Base-by-base conservation (phyloP, 129 eudicot genomes). In the Centella asiatica region DNA sequence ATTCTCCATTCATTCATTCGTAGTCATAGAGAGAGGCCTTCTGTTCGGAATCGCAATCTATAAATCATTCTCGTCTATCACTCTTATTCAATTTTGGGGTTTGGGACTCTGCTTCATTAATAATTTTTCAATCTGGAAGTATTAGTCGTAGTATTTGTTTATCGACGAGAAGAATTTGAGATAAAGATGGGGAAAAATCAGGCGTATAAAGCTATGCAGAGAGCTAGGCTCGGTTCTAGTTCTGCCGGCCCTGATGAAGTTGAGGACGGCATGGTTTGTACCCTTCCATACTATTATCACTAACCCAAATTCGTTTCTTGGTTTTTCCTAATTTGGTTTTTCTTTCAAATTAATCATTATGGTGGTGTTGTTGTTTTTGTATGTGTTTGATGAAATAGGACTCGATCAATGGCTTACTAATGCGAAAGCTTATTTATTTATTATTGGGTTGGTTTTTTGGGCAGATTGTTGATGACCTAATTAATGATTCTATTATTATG, bases 181-280 rank as follows among this genome's bases (percentile, higher is more conserved):
- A 39, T 8, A 20, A 66, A 15, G 66, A 90, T 90, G 97, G 97
- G 97, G 69, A 90, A 90, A 69, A 90, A 90, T 84, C 95, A 86
- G 69, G 93, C 95, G 15, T 90, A 90, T 85, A 90, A 90, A 64
- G 94, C 97, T 76, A 90, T 90, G 97, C 97, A 90, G 76, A 75
- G 97, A 83, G 73, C 95, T 9, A 76, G 94, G 83, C 66, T 84
- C 57, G 97, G 95, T 13, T 76, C 94, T 2, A 75, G 84, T 71
- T 75, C 87, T 1, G 97, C 56, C 40, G 95, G 73, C 25, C 95
- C 85, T 5, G 95, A 90, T 2, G 97, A 90, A 72, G 80, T 86
- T 15, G 90, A 90, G 36, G 97, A 90, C 76, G 97, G 97, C 85
- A 83, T 90, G 95, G 97, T 90, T 83, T 62, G 97, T 90, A 81